These are phyloP conservation scores for Madurella mycetomatis DNA, from an alignment of 2,329 filamentous ascomycete genomes.

Conservation along the genomic window DNA sequence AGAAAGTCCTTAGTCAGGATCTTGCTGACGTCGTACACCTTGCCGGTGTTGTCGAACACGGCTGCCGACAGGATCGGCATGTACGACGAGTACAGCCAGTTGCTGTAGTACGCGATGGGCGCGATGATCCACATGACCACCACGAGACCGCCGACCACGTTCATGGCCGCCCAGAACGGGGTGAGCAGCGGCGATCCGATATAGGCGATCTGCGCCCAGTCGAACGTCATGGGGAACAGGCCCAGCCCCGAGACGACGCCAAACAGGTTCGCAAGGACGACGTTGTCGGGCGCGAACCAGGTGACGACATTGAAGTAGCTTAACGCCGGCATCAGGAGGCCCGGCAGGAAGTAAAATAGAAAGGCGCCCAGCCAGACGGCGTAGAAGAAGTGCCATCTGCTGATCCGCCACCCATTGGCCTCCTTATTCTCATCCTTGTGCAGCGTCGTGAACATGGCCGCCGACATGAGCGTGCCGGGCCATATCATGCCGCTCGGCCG, in stretches of 20 bases:
- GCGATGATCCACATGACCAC: conserved; percentile 82
- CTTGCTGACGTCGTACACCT: conserved; percentile 74
- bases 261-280: conserved; percentile 82
- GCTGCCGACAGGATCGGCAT: conserved; percentile 81
- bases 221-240: conserved; percentile 80
- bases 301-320: conserved; percentile 88
- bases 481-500: conserved; percentile 87
- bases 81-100: conserved; percentile 74
- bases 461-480: conserved; percentile 83
- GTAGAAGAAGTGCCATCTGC: conserved; percentile 80
- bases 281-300: conserved; percentile 81
- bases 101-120: conserved; percentile 75
- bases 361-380: conserved; percentile 67
- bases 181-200: conserved; percentile 81
- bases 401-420: conserved; percentile 78
- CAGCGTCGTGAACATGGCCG: conserved; percentile 81
- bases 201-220: conserved; percentile 86
- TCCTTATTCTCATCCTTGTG: conserved; percentile 80
- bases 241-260: conserved; percentile 81
- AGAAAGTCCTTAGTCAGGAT: conserved; percentile 74
- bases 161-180: conserved; percentile 82
- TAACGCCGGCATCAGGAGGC: conserved; percentile 74
- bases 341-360: conserved; percentile 79
- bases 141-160: conserved; percentile 74
- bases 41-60: conserved; percentile 80